These are phyloP conservation scores for Gloeophyllum trabeum DNA, from an alignment of 768 basidiomycete genomes.

Conservation along the genomic window DNA sequence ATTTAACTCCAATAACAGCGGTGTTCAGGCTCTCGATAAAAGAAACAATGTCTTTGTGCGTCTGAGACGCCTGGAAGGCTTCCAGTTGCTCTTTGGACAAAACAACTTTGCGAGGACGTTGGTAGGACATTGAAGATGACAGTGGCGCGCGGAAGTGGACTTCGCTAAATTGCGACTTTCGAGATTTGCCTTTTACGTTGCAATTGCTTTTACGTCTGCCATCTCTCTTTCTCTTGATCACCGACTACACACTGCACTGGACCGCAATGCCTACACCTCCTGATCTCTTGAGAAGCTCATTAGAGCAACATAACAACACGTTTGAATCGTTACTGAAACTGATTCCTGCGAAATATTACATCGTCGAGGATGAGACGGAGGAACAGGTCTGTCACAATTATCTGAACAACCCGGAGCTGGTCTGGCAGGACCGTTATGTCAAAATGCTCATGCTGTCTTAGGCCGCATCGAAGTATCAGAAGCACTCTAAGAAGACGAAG, in stretches of 20 bases:
- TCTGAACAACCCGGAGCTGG: too few species aligned
- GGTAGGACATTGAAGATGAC: slow-evolving; percentile 30
- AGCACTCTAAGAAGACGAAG: slow-evolving; percentile 81
- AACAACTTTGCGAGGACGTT: slow-evolving; percentile 59
- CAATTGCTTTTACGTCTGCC: not conserved
- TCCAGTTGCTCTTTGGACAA: slow-evolving; percentile 67
- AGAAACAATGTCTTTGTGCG: slow-evolving; percentile 52
- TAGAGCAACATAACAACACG: slow-evolving; percentile 77
- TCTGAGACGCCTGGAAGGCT: slow-evolving; percentile 68
- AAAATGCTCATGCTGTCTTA: slow-evolving; percentile 9
- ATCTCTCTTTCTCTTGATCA: not conserved
- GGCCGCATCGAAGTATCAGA: slow-evolving; percentile 64
- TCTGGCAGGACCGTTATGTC: not conserved
- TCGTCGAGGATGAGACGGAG: slow-evolving; percentile 53
- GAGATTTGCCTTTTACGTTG: too few species aligned
- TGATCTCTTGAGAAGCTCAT: slow-evolving; percentile 39
- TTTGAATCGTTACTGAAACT: slow-evolving; percentile 78
- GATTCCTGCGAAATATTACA: slow-evolving; percentile 86
- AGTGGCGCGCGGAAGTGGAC: too few species aligned
- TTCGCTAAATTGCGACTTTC: too few species aligned
- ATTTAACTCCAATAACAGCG: slow-evolving; percentile 63
- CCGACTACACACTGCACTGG: not conserved
- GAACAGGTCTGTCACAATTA: slow-evolving; percentile 40
- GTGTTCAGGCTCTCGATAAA: slow-evolving; percentile 74
- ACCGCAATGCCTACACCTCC: slow-evolving; percentile 36